These are phyloP conservation scores for Aspergillus uvarum DNA, from an alignment of 2,329 filamentous ascomycete genomes.

Conservation along the genomic window DNA sequence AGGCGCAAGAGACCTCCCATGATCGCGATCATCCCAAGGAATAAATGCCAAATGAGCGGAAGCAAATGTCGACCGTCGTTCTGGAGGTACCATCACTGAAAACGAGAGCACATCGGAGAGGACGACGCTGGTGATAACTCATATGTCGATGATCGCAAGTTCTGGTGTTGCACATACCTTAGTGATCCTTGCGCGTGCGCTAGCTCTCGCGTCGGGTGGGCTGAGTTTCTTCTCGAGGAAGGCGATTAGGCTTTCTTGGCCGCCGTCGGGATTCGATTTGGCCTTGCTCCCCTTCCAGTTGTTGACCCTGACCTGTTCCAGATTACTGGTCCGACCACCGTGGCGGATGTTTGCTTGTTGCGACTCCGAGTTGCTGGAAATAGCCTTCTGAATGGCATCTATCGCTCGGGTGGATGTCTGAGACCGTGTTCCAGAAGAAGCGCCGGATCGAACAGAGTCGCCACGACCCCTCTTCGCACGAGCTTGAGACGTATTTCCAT, in stretches of 20 bases:
- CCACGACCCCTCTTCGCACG: slow-evolving; percentile 38
- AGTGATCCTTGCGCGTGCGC: slow-evolving; percentile 63
- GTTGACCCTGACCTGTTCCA: slow-evolving; percentile 49
- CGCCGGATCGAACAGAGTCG: slow-evolving; percentile 26
- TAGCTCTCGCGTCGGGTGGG: slow-evolving; percentile 49
- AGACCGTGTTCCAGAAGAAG: slow-evolving; percentile 18
- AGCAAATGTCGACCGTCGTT: slow-evolving; percentile 43
- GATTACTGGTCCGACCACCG: slow-evolving; percentile 26
- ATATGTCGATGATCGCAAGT: slow-evolving; percentile 43
- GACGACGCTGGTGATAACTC: slow-evolving; percentile 32
- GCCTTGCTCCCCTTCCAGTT: slow-evolving; percentile 71
- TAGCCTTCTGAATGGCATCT: slow-evolving; percentile 39
- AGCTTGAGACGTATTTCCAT: slow-evolving; percentile 40
- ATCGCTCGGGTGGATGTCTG: slow-evolving; percentile 32
- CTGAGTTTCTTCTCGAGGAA: slow-evolving; percentile 72
- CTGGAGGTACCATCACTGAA: slow-evolving; percentile 42
- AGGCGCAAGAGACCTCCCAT: slow-evolving; percentile 50
- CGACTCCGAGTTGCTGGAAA: slow-evolving; percentile 30
- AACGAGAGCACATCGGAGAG: slow-evolving; percentile 42
- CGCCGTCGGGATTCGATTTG: slow-evolving; percentile 64
- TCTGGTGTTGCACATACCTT: slow-evolving; percentile 68
- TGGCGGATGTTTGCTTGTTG: slow-evolving; percentile 43
- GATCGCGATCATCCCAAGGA: slow-evolving; percentile 40
- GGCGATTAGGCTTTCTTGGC: slow-evolving; percentile 61
- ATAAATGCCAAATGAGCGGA: slow-evolving; percentile 31